These are phyloP conservation scores for Fragaria nilgerrensis DNA, from an alignment of 306 rosid species.

Conservation along the genomic window DNA sequence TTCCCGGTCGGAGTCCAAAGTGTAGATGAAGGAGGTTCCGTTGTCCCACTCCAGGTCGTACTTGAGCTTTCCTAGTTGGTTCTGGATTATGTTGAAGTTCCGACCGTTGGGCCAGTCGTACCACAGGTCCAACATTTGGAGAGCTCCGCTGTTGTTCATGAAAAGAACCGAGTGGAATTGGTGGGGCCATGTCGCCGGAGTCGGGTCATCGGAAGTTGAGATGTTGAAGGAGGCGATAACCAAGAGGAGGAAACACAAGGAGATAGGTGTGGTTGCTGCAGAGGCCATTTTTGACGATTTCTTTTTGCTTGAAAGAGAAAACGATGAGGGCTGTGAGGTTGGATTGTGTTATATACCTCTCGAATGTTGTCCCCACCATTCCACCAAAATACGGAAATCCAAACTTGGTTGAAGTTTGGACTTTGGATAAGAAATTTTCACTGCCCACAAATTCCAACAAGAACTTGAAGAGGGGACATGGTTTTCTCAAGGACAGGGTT, in stretches of 20 bases:
- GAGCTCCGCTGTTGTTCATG: constrained; percentile 52
- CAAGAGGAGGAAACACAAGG: not conserved
- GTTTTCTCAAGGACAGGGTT: not conserved
- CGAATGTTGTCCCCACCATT: not conserved
- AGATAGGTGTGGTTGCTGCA: not conserved
- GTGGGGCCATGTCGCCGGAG: constrained; percentile 56
- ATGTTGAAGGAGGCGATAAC: not conserved
- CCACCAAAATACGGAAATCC: not conserved
- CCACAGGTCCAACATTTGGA: constrained; percentile 68
- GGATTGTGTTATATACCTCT: not conserved
- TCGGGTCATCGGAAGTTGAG: constrained; percentile 18
- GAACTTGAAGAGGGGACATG: not conserved
- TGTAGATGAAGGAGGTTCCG: constrained; percentile 78
- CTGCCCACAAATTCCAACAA: not conserved
- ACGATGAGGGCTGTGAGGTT: constrained; percentile 6
- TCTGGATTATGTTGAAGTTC: constrained; percentile 80
- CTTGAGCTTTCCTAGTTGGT: constrained; percentile 49
- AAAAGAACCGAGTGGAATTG: constrained; percentile 72
- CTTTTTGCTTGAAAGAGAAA: not conserved
- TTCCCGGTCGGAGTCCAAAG: constrained; percentile 28
- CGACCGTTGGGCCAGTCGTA: constrained; percentile 98
- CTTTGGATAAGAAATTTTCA: not conserved
- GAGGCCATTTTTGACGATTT: not conserved
- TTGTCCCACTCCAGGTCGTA: constrained; percentile 91
- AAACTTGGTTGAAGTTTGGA: not conserved